Evolutionary conservation across 2,329 filamentous ascomycete species (phyloP).

Genomic region (Metarhizium robertsii): DNA sequence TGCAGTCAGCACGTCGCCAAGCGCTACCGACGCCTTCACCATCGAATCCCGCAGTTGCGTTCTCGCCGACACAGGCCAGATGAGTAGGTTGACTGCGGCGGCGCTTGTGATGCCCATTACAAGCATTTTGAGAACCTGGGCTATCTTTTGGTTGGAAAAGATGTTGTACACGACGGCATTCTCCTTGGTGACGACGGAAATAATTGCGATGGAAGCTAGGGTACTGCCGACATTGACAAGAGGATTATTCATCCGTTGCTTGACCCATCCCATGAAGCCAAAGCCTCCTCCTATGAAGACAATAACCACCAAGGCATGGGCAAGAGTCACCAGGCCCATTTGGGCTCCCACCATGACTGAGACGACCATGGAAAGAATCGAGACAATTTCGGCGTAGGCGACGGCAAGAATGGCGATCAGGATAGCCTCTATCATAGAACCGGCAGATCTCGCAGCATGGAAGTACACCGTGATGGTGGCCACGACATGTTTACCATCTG

Average conservation of each 20-base stretch:
- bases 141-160: constrained; percentile 53
- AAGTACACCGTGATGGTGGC: constrained; percentile 89
- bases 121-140: constrained; percentile 61
- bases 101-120: constrained; percentile 64
- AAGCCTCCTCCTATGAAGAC: constrained; percentile 75
- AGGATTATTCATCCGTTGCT: constrained; percentile 64
- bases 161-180: constrained; percentile 68
- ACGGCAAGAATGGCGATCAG: constrained; percentile 67
- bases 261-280: constrained; percentile 75
- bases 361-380: constrained; percentile 71
- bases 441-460: constrained; percentile 71
- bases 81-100: constrained; percentile 58
- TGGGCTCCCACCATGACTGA: constrained; percentile 64
- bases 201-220: constrained; percentile 71
- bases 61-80: constrained; percentile 69
- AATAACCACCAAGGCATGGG: constrained; percentile 66
- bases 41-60: constrained; percentile 61
- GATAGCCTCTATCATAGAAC: constrained; percentile 77
- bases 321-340: constrained; percentile 55
- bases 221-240: constrained; percentile 75
- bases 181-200: constrained; percentile 79
- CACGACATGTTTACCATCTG: constrained; percentile 84
- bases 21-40: constrained; percentile 59
- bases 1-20: constrained; percentile 68
- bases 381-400: constrained; percentile 55